Conservation (phyloP, 2,329 filamentous ascomycete species). For the Acephala macrosclerotiorum region DNA sequence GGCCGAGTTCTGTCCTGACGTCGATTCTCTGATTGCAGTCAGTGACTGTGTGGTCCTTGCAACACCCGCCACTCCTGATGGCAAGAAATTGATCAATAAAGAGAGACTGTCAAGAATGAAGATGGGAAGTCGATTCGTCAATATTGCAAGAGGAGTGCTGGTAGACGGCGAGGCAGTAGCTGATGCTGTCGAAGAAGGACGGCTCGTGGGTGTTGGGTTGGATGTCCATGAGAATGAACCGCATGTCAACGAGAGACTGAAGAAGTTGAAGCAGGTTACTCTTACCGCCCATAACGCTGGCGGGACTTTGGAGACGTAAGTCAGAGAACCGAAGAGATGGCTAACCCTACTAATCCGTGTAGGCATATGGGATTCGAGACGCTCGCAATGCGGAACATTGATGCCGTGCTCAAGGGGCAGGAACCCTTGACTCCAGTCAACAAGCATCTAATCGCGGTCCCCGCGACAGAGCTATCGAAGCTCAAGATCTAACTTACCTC, state of each 20-base stretch:
- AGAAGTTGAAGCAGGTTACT: slow-evolving; percentile 49
- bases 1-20: slow-evolving; percentile 57
- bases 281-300: slow-evolving; percentile 74
- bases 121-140: slow-evolving; percentile 65
- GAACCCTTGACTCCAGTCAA: slow-evolving; percentile 43
- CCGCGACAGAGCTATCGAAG: slow-evolving; percentile 15
- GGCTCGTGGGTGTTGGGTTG: slow-evolving; percentile 61
- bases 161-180: slow-evolving; percentile 71
- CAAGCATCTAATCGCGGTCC: slow-evolving; percentile 31
- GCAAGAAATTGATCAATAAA: slow-evolving; percentile 56
- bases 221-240: slow-evolving; percentile 72
- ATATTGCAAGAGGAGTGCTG: slow-evolving; percentile 69
- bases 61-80: slow-evolving; percentile 58
- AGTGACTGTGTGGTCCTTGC: slow-evolving; percentile 70
- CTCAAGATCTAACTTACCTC: slow-evolving; percentile 5
- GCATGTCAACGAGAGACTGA: slow-evolving; percentile 39
- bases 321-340: slow-evolving; percentile 2
- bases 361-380: slow-evolving; percentile 66
- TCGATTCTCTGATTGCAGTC: slow-evolving; percentile 59
- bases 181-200: slow-evolving; percentile 60
- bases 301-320: slow-evolving; percentile 66
- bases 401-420: slow-evolving; percentile 58
- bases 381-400: slow-evolving; percentile 71
- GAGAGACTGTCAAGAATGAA: slow-evolving; percentile 59
- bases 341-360: slow-evolving; percentile 3